Conservation (phyloP, 495 filamentous ascomycete species). For the Aspergillus affinis region DNA sequence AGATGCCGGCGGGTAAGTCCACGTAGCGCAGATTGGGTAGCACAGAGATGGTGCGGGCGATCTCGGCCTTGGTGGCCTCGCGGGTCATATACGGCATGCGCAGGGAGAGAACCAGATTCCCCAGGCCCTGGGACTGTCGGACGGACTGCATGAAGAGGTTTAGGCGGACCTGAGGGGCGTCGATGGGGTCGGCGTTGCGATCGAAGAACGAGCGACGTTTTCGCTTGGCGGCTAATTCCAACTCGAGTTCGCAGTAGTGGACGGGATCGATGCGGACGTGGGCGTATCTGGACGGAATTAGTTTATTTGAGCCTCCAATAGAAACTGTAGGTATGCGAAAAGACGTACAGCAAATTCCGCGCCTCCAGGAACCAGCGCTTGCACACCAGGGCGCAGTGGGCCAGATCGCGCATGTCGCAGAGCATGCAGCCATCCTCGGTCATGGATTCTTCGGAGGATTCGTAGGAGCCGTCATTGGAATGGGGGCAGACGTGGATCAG, state of each 20-base stretch:
- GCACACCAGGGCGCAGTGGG: slow-evolving; percentile 71
- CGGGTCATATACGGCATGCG: slow-evolving; percentile 97
- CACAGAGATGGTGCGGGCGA: slow-evolving; percentile 82
- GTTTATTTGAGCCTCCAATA: background rate
- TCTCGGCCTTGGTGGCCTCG: slow-evolving; percentile 78
- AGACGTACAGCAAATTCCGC: slow-evolving; percentile 52
- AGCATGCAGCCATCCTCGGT: slow-evolving; percentile 89
- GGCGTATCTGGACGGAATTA: slow-evolving; percentile 60
- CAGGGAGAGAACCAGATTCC: slow-evolving; percentile 66
- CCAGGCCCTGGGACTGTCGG: slow-evolving; percentile 68
- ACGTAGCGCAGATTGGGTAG: slow-evolving; percentile 85
- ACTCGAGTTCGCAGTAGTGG: slow-evolving; percentile 90
- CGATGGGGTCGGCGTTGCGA: slow-evolving; percentile 73
- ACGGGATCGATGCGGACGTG: slow-evolving; percentile 92
- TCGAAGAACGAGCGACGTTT: slow-evolving; percentile 72
- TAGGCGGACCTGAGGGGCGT: slow-evolving; percentile 74
- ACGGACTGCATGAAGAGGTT: slow-evolving; percentile 77
- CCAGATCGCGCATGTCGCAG: slow-evolving; percentile 90
- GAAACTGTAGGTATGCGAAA: slow-evolving; percentile 9
- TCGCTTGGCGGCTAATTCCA: slow-evolving; percentile 71
- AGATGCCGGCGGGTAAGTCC: slow-evolving; percentile 81
- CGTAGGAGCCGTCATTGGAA: slow-evolving; percentile 69
- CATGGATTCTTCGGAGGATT: slow-evolving; percentile 77
- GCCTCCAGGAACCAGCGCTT: slow-evolving; percentile 66
- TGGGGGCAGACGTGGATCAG: slow-evolving; percentile 86